Percentiles rank a stretch among this genome's conserved stretches.
These are phyloP conservation scores for Tuber umbilicatum DNA, from an alignment of 495 filamentous ascomycete genomes.

Conservation along the genomic window DNA sequence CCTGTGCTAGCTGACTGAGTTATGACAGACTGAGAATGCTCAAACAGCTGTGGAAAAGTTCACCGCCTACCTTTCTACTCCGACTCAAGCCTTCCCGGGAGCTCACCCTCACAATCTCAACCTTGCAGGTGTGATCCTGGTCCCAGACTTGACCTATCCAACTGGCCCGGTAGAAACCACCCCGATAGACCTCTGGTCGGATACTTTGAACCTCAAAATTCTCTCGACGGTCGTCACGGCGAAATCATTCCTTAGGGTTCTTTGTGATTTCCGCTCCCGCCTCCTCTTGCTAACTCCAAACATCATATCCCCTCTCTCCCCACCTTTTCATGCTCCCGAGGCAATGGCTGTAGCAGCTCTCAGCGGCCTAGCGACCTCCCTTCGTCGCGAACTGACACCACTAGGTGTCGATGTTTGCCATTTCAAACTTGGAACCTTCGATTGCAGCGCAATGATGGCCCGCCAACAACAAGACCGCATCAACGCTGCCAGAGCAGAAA, in stretches of 20 bases:
- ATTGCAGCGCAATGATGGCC: slow-evolving; percentile 46
- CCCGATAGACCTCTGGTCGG: slow-evolving; percentile 71
- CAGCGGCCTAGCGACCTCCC: slow-evolving; percentile 66
- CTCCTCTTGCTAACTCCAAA: slow-evolving; percentile 77
- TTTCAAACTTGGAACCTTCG: slow-evolving; percentile 81
- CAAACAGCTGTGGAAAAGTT: slow-evolving; percentile 60
- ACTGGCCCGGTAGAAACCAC: slow-evolving; percentile 75
- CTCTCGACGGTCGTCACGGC: slow-evolving; percentile 81
- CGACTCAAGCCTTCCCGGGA: slow-evolving; percentile 63
- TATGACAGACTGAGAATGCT: slow-evolving; percentile 47
- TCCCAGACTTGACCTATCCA: slow-evolving; percentile 64
- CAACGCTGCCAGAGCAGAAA: slow-evolving; percentile 48
- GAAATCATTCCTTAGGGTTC: slow-evolving; percentile 76
- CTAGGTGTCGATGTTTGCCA: slow-evolving; percentile 72
- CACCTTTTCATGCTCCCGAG: slow-evolving; percentile 79
- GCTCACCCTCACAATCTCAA: slow-evolving; percentile 66
- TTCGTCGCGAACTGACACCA: slow-evolving; percentile 67
- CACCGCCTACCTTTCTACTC: slow-evolving; percentile 59
- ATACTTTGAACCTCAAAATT: slow-evolving; percentile 84
- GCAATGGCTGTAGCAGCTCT: slow-evolving; percentile 69
- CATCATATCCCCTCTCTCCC: slow-evolving; percentile 73
- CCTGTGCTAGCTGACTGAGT: not conserved
- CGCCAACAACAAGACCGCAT: slow-evolving; percentile 21
- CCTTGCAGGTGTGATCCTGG: slow-evolving; percentile 69
- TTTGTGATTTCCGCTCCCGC: slow-evolving; percentile 55